Evolutionary conservation across 768 basidiomycete genomes (phyloP), one percentile per base, ranked within the genome.

Genomic region (Termitomyces eurrhizus): DNA sequence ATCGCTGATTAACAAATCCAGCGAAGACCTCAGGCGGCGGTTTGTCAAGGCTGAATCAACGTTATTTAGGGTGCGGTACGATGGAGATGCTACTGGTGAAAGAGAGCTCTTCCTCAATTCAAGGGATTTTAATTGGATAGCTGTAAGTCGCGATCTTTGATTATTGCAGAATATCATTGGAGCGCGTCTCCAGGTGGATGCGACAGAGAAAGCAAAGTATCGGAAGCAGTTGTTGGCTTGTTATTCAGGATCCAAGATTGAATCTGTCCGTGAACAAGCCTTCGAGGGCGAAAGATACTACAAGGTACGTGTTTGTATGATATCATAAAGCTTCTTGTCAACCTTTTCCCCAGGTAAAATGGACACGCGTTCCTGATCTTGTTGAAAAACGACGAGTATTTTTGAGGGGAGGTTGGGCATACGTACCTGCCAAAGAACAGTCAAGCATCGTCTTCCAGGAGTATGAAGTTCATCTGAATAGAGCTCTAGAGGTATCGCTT

Each of bases 331-430:
- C 32, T 55, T 12, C 21, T 35, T 44, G 16, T 54, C 9, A 69
- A 57, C 12, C 3, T 37, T 9, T 18, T 35, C 9, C 16, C 24
- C 36, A 97, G 95, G 95, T 98, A n/a, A 88, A 83, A 72, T 99
- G 97, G 97, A 95, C 90, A 13, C 87, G 89, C 62, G 95, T 98
- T 3, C 93, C 93, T 6, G 94, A 97, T 72, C 83, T 99, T 1
- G 90, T 99, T 8, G 89, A 89, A 62, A 85, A 82, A 68, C 80
- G 96, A 21, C 82, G 80, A 49, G 92, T 98, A 1, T 85, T 92
- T 62, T 75, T 99, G 42, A 81, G 79, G 61, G 79, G 76, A 7
- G 96, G 95, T 1, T 87, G 86, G 80, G 95, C 95, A n/a, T 98
- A 92, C 67, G 94, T 98, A 16, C 88, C 91, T 16, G 79, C 75